Conservation (phyloP, 2,329 filamentous ascomycete species). For the Colletotrichum musae region DNA sequence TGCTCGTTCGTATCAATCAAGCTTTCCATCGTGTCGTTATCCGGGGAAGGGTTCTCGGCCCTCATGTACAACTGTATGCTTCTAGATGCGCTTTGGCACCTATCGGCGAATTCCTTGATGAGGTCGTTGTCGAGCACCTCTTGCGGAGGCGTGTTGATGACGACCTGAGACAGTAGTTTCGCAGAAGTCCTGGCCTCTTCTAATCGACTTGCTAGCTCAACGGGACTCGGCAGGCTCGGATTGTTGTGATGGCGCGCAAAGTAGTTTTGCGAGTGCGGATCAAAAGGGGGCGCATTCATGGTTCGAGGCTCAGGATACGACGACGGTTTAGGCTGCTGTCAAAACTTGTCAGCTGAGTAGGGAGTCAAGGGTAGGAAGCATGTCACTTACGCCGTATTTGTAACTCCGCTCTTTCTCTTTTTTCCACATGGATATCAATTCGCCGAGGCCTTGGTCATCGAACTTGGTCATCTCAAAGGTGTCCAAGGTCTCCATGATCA, state of each 20-base stretch:
- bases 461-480: constrained; percentile 80
- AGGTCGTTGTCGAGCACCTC: constrained; percentile 89
- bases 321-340: constrained; percentile 43
- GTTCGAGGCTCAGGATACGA: constrained; percentile 51
- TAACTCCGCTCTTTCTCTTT: constrained; percentile 82
- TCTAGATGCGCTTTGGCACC: constrained; percentile 84
- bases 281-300: constrained; percentile 59
- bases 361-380: constrained; percentile 4
- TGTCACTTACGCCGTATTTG: constrained; percentile 63
- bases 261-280: constrained; percentile 68
- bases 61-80: constrained; percentile 91
- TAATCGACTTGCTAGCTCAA: constrained; percentile 85
- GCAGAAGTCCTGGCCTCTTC: constrained; percentile 93
- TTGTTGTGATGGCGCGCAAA: constrained; percentile 67
- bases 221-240: constrained; percentile 73
- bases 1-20: constrained; percentile 96
- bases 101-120: constrained; percentile 90
- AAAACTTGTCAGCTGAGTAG: constrained; percentile 33
- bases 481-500: constrained; percentile 89
- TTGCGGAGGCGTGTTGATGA: constrained; percentile 84
- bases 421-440: constrained; percentile 88
- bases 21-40: constrained; percentile 94
- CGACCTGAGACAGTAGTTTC: constrained; percentile 91
- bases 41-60: constrained; percentile 82
- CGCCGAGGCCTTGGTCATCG: constrained; percentile 80